Conservation (phyloP, 805 yeast genomes). For the Myxozyma nipponensis region DNA sequence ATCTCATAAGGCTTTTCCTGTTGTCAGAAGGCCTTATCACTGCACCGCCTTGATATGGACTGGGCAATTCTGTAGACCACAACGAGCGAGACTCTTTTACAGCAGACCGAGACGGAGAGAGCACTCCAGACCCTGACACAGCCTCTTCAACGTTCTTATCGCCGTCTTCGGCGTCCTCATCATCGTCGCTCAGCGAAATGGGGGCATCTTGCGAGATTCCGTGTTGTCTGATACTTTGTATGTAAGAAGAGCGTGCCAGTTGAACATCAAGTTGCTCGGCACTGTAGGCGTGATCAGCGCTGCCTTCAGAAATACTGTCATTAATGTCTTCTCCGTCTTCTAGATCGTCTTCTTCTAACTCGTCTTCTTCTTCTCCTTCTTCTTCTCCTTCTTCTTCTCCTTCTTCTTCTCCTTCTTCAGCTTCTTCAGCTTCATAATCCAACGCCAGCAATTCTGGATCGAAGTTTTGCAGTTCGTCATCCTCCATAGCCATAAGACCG, state of each 20-base stretch:
- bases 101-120: no score
- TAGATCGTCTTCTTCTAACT: background rate
- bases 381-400: no score
- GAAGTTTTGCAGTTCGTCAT: no score
- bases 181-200: background rate
- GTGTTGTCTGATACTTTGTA: no score
- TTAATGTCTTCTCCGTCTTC: conserved; percentile 4
- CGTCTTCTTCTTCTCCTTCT: conserved; percentile 2
- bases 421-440: no score
- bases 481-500: no score
- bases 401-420: no score
- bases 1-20: background rate
- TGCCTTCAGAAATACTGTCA: background rate
- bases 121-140: background rate
- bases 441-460: no score
- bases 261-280: no score
- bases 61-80: background rate
- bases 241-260: no score
- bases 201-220: background rate
- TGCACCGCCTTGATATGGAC: background rate
- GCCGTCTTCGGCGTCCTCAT: background rate
- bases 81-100: background rate
- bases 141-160: background rate
- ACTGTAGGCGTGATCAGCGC: no score
- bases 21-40: background rate